phyloP scores from a whole-genome alignment of 1,284 basidiomycete species.

The Malassezia restricta region DNA sequence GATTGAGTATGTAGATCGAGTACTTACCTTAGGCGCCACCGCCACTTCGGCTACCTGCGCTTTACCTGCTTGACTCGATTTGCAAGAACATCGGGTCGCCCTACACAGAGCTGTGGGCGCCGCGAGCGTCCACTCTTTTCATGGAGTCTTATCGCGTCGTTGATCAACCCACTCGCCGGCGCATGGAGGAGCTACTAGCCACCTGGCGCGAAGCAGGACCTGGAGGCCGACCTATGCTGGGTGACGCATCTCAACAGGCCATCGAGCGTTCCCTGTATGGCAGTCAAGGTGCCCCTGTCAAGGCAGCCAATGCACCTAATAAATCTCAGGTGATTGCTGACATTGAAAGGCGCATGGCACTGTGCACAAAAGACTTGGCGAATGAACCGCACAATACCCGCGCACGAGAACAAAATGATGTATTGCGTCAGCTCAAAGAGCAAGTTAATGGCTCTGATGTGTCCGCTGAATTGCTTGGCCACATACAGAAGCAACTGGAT shows the following conservation, averaged over 20 bases:
- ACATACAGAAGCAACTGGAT: conserved; percentile 66
- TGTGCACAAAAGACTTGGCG: conserved; percentile 24
- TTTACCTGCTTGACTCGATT: conserved; percentile 92
- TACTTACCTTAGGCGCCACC: conserved; percentile 46
- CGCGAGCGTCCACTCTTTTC: conserved; percentile 34
- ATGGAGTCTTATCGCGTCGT: conserved; percentile 43
- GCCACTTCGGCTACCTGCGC: conserved; percentile 77
- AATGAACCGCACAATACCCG: conserved; percentile 21
- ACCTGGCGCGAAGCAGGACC: conserved; percentile 39
- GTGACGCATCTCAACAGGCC: conserved; percentile 31
- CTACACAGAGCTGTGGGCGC: conserved; percentile 35
- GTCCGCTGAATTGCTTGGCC: conserved; percentile 63
- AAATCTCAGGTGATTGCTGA: conserved; percentile 28
- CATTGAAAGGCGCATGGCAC: conserved; percentile 30
- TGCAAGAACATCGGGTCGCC: conserved; percentile 43
- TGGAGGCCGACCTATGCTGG: conserved; percentile 29
- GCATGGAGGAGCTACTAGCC: conserved; percentile 40
- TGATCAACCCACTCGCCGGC: conserved; percentile 35
- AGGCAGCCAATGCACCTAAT: conserved; percentile 11
- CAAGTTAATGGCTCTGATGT: conserved; percentile 63
- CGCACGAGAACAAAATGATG: conserved; percentile 22
- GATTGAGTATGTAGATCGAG: not conserved
- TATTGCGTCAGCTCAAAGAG: conserved; percentile 55
- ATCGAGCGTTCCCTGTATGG: conserved; percentile 40
- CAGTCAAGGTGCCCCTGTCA: conserved; percentile 22